Evolutionary conservation across 2,329 filamentous ascomycete species (phyloP).

Genomic region (Aspergillus uvarum): DNA sequence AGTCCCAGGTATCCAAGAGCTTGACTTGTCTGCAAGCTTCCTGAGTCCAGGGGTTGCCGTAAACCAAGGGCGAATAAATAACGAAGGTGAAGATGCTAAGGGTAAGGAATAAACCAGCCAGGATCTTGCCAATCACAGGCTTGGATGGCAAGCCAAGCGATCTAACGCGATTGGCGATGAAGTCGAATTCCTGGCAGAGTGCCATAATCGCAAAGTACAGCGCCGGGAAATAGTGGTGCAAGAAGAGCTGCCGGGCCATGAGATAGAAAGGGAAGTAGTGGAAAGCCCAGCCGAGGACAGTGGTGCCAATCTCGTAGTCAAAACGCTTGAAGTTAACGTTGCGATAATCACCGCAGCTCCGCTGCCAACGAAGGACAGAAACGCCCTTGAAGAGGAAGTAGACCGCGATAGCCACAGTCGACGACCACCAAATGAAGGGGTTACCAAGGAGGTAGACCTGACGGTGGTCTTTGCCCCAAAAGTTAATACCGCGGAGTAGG

Average conservation of each 20-base stretch:
- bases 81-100: slow-evolving; percentile 74
- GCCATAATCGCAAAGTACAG: slow-evolving; percentile 92
- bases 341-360: slow-evolving; percentile 82
- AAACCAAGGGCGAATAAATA: slow-evolving; percentile 84
- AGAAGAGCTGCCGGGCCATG: slow-evolving; percentile 96
- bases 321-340: slow-evolving; percentile 88
- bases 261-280: slow-evolving; percentile 99
- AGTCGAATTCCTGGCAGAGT: slow-evolving; percentile 87
- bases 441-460: slow-evolving; percentile 98
- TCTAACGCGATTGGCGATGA: slow-evolving; percentile 70
- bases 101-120: slow-evolving; percentile 71
- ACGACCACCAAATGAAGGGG: slow-evolving; percentile 90
- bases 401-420: slow-evolving; percentile 71
- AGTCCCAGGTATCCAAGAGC: slow-evolving; percentile 88
- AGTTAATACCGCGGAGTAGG: slow-evolving; percentile 93
- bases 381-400: slow-evolving; percentile 86
- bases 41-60: slow-evolving; percentile 93
- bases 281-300: slow-evolving; percentile 89
- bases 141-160: slow-evolving; percentile 66
- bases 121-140: slow-evolving; percentile 71
- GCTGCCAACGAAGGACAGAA: slow-evolving; percentile 88
- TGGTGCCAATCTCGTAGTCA: slow-evolving; percentile 92
- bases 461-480: slow-evolving; percentile 92
- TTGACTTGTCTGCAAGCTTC: slow-evolving; percentile 82
- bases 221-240: slow-evolving; percentile 97